A percentile compares a stretch with the other conserved stretches of the same genome.
phyloP scores from a whole-genome alignment of 805 yeast genomes.

The Hanseniaspora taiwanica region DNA sequence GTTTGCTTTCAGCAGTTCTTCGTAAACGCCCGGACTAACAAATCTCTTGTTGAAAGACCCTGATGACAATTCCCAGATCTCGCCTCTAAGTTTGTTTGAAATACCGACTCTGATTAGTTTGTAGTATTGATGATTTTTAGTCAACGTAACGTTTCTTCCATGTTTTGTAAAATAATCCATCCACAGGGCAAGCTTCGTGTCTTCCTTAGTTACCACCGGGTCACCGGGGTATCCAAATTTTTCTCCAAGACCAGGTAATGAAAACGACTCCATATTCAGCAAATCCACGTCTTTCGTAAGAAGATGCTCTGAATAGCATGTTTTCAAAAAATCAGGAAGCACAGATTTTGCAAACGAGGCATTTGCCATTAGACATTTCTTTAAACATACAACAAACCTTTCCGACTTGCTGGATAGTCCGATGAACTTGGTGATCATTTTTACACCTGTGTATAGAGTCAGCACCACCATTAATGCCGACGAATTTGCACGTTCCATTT shows the following conservation, averaged over 20 bases:
- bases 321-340: constrained; percentile 33
- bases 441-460: constrained; percentile 50
- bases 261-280: constrained; percentile 32
- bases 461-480: constrained; percentile 65
- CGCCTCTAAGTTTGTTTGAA: constrained; percentile 92
- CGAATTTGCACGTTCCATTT: constrained; percentile 77
- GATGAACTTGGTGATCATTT: constrained; percentile 55
- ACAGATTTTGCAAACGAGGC: constrained; percentile 41
- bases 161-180: constrained; percentile 74
- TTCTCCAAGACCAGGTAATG: constrained; percentile 79
- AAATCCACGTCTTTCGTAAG: constrained; percentile 16
- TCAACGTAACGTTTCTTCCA: constrained; percentile 71
- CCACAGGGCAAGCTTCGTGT: constrained; percentile 84
- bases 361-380: constrained; percentile 47
- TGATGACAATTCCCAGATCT: constrained; percentile 84
- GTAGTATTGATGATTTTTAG: constrained; percentile 64
- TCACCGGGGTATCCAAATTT: constrained; percentile 83
- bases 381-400: constrained; percentile 58
- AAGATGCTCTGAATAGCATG: constrained; percentile 79
- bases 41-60: constrained; percentile 74
- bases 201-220: constrained; percentile 60
- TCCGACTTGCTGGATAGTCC: constrained; percentile 74
- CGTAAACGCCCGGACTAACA: constrained; percentile 48
- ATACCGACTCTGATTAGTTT: constrained; percentile 80
- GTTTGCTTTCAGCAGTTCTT: constrained; percentile 43